Evolutionary conservation across 495 filamentous ascomycete species (phyloP).

Genomic region (Aspergillus olivimuriae): DNA sequence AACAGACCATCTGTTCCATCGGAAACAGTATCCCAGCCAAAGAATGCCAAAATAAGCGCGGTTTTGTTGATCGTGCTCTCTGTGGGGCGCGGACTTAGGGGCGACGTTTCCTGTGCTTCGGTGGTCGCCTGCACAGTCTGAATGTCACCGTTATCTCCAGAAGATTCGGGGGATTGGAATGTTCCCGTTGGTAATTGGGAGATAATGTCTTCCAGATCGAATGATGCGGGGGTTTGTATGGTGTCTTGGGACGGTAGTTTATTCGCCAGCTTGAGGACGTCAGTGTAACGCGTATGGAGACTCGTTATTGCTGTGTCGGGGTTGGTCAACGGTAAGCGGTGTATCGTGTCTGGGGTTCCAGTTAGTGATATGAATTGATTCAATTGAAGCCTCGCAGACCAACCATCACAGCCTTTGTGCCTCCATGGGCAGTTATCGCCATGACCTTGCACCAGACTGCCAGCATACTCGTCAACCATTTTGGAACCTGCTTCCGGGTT

Average conservation of each 20-base stretch:
- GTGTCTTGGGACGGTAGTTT: constrained; percentile 44
- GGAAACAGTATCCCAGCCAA: constrained; percentile 75
- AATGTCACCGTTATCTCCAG: constrained; percentile 4
- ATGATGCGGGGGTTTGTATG: constrained; percentile 38
- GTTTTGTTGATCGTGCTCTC: constrained; percentile 45
- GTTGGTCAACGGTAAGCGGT: constrained; percentile 52
- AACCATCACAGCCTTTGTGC: constrained; percentile 77
- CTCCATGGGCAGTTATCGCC: constrained; percentile 83
- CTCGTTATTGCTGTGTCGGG: constrained; percentile 46
- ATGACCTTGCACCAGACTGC: constrained; percentile 68
- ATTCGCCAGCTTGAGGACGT: constrained; percentile 38
- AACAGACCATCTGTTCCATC: constrained; percentile 64
- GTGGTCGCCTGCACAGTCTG: constrained; percentile 2
- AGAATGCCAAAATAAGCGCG: constrained; percentile 70
- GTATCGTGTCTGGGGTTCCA: constrained; percentile 37
- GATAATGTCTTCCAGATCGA: constrained; percentile 31
- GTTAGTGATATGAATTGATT: constrained; percentile 5
- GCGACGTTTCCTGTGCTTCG: constrained; percentile 6
- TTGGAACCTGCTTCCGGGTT: constrained; percentile 31
- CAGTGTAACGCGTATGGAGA: constrained; percentile 56
- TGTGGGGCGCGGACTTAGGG: too few species aligned
- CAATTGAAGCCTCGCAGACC: constrained; percentile 6
- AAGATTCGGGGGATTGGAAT: constrained; percentile 18
- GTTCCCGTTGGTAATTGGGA: constrained; percentile 26
- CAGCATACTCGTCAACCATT: constrained; percentile 70